These are phyloP conservation scores for Vitis cinerea DNA, from an alignment of 164 flowering plant genomes.

Conservation along the genomic window DNA sequence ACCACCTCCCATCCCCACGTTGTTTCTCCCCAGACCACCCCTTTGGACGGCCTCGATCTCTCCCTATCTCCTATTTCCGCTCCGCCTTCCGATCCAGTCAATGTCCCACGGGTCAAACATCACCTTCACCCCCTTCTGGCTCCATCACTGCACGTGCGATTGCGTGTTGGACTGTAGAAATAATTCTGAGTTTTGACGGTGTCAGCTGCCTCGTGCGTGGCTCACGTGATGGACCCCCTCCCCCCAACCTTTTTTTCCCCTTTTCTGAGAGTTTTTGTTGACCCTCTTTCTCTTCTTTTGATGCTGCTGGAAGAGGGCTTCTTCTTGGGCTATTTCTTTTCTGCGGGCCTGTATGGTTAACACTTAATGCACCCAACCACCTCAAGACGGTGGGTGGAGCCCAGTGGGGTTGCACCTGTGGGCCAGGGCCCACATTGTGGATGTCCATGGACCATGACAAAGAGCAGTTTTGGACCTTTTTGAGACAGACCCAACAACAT, in stretches of 20 bases:
- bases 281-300: constrained; percentile 26
- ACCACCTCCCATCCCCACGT: constrained; percentile 8
- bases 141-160: constrained; percentile 8
- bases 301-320: constrained; percentile 2
- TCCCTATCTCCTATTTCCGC: not conserved
- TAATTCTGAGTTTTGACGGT: not conserved
- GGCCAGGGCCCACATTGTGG: not conserved
- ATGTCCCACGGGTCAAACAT: constrained; percentile 5
- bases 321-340: constrained; percentile 8
- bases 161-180: not conserved
- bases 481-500: not conserved
- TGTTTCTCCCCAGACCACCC: constrained; percentile 1
- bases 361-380: no score
- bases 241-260: no score
- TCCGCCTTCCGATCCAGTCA: constrained; percentile 4
- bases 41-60: constrained; percentile 10
- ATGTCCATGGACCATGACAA: not conserved
- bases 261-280: not conserved
- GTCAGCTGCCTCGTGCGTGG: not conserved
- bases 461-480: not conserved
- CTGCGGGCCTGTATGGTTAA: not conserved
- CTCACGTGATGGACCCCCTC: not conserved
- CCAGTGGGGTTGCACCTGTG: no score
- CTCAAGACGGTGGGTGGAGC: no score
- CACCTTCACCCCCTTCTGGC: not conserved